Conservation (phyloP, 768 basidiomycete species). For the Russula griseocarnosa region DNA sequence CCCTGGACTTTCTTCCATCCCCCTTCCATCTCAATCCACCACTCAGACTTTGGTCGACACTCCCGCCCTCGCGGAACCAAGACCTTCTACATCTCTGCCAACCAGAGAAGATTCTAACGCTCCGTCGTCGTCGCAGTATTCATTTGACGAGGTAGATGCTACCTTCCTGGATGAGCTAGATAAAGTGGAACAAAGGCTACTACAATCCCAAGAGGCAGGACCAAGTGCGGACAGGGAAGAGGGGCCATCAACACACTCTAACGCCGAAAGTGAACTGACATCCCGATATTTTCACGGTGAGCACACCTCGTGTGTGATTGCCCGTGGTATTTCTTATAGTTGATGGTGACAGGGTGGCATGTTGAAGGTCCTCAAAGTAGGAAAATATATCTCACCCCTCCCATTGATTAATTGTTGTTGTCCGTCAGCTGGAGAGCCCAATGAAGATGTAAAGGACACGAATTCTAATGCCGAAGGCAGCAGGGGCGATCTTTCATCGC, state of each 20-base stretch:
- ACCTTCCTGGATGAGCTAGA: constrained; percentile 23
- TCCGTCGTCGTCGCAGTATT: constrained; percentile 24
- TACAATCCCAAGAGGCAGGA: not conserved
- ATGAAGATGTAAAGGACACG: not conserved
- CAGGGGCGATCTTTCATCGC: not conserved
- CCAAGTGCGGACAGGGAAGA: not conserved
- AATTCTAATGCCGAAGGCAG: not conserved
- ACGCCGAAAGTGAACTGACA: not conserved
- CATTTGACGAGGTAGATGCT: constrained; percentile 32
- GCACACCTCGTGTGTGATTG: not conserved
- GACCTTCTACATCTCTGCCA: not conserved
- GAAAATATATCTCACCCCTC: not conserved
- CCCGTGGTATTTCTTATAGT: not conserved
- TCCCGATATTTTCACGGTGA: constrained; percentile 22
- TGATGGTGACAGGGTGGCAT: not conserved
- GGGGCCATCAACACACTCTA: not conserved
- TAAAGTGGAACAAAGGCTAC: constrained; percentile 9
- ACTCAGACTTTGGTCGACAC: not conserved
- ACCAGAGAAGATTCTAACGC: not conserved
- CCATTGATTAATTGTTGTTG: not conserved
- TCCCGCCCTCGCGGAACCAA: not conserved
- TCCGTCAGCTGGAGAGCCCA: not conserved
- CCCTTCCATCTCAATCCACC: not conserved
- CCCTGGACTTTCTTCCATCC: constrained; percentile 32
- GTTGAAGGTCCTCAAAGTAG: constrained; percentile 4